These are phyloP conservation scores for Diphasiastrum complanatum DNA, from an alignment of 83 land plant species.

Conservation along the genomic window DNA sequence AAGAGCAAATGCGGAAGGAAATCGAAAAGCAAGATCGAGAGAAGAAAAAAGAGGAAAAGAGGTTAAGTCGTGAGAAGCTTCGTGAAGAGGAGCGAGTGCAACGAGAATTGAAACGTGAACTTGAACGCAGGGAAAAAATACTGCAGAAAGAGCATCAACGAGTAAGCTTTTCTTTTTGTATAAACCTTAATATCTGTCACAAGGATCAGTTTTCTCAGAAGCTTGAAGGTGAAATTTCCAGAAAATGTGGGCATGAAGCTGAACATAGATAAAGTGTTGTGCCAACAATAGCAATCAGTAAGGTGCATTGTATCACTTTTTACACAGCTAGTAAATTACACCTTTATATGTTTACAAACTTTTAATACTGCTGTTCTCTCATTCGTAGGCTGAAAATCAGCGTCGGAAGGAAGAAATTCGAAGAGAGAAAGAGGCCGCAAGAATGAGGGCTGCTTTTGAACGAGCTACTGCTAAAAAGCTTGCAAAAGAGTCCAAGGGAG, in stretches of 20 bases:
- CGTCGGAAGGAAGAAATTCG: slow-evolving; percentile 21
- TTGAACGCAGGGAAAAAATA: slow-evolving; percentile 24
- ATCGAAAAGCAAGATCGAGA: slow-evolving; percentile 68
- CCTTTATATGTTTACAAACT: no score
- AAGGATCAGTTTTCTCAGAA: background rate
- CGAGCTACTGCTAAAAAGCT: slow-evolving; percentile 18
- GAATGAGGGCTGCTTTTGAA: slow-evolving; percentile 17
- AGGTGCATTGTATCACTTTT: no score
- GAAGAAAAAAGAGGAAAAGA: slow-evolving; percentile 25
- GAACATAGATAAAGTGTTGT: no score
- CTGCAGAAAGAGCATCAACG: slow-evolving; percentile 19
- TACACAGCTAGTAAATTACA: no score
- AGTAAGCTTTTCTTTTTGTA: slow-evolving; percentile 7
- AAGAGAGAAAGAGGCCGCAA: slow-evolving; percentile 20
- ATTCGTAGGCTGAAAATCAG: slow-evolving; percentile 11
- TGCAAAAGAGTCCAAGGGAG: slow-evolving; percentile 17
- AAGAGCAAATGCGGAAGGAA: slow-evolving; percentile 22
- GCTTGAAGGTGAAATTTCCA: no score
- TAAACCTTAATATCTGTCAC: background rate
- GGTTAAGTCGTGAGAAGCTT: slow-evolving; percentile 7
- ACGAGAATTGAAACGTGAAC: slow-evolving; percentile 16
- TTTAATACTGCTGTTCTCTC: background rate
- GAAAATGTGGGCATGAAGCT: no score
- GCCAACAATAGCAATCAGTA: no score
- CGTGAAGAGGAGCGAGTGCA: slow-evolving; percentile 22